phyloP scores from a whole-genome alignment of 2,329 filamentous ascomycete genomes.

The Chalaropsis ovoidea region DNA sequence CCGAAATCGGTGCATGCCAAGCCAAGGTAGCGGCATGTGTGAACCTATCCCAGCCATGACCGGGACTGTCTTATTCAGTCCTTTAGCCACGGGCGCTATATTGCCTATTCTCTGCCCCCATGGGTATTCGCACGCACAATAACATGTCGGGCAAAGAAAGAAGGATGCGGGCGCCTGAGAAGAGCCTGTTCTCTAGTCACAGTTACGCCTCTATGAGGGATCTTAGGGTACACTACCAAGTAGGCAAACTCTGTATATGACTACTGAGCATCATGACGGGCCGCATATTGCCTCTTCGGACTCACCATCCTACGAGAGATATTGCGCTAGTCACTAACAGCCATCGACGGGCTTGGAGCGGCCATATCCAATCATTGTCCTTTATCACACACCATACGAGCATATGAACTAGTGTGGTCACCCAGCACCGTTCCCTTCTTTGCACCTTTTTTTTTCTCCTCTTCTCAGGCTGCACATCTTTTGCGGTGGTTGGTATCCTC shows the following conservation, averaged over 20 bases:
- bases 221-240: too few species aligned
- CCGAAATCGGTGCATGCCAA: slow-evolving; percentile 2
- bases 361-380: neutral
- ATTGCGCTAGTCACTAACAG: too few species aligned
- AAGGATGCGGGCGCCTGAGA: neutral
- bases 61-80: neutral
- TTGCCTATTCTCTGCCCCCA: neutral
- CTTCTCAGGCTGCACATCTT: neutral
- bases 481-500: neutral
- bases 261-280: too few species aligned
- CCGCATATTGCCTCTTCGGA: too few species aligned
- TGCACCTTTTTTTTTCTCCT: neutral
- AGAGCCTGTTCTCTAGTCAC: neutral
- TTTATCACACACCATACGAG: neutral
- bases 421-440: neutral
- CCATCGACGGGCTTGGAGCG: neutral
- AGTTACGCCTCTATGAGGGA: neutral
- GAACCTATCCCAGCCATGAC: neutral
- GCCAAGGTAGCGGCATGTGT: neutral
- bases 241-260: too few species aligned
- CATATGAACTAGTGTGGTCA: neutral
- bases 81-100: neutral
- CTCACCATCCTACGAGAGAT: too few species aligned
- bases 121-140: neutral
- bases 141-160: neutral